Percentiles rank a stretch among this genome's conserved stretches.
Conservation (phyloP, 2,329 filamentous ascomycete species). For the Botrytis fabae region DNA sequence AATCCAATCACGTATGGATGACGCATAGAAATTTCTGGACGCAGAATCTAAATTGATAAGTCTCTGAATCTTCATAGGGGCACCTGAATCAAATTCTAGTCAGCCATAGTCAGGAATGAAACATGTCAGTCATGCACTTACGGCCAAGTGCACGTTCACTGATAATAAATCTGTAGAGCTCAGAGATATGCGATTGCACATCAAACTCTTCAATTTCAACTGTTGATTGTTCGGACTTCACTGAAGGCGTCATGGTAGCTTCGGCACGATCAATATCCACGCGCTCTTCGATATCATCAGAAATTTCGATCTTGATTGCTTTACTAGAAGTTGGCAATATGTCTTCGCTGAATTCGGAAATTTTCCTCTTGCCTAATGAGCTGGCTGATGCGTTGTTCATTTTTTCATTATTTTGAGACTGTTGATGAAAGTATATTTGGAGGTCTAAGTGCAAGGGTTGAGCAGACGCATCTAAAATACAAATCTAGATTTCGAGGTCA, state of each 20-base stretch:
- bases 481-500: not conserved
- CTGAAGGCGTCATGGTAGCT: not conserved
- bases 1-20: not conserved
- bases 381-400: not conserved
- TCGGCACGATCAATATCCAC: not conserved
- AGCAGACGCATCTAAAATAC: not conserved
- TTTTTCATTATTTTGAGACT: not conserved
- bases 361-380: not conserved
- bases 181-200: not conserved
- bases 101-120: not conserved
- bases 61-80: not conserved
- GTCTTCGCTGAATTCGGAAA: not conserved
- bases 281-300: not conserved
- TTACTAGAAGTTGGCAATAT: not conserved
- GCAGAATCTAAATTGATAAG: not conserved
- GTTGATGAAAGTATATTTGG: not conserved
- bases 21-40: not conserved
- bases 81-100: not conserved
- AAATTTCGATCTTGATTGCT: constrained; percentile 1
- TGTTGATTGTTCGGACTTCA: not conserved
- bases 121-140: not conserved
- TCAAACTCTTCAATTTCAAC: not conserved
- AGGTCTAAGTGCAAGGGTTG: not conserved
- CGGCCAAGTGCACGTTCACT: not conserved
- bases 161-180: not conserved